Base-by-base conservation (phyloP, 176 grass and related monocot species). In the Olyra latifolia region DNA sequence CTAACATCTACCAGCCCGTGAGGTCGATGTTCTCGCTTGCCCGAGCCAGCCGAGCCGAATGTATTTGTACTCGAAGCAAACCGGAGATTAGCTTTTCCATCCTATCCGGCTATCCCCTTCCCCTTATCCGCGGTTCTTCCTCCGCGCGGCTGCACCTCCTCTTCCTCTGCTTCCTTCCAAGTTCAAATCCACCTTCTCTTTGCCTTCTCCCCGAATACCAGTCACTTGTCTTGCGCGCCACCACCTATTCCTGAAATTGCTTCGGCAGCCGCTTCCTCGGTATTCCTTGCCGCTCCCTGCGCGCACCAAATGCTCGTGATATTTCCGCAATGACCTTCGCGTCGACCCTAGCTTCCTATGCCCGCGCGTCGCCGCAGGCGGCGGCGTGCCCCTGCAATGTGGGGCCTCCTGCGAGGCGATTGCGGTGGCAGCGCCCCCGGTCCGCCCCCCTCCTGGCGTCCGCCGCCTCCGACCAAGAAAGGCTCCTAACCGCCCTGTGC, bases 301-400 rank as follows among this genome's bases (percentile, higher is more conserved):
- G 55, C 72, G 44, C 78, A 8, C 78, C 85, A 90, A 28, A 40
- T 90, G 82, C 82, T 93, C 6, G 90, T 44, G 20, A 64, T 53
- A 89, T 88, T 91, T 84, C 78, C 80, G n/a, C 81, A 83, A 97
- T 93, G 94, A 79, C 86, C 59, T 83, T 87, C 54, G 71, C 80
- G 52, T 83, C 87, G 52, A 30, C 75, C 66, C 60, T 91, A 60
- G 80, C 74, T 0, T 77, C 54, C 49, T 80, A 49, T 74, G 10
- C 89, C 38, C 65, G 78, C 28, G 67, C 90, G 42, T 82, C 81
- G 54, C 39, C 82, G 12, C 28, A 68, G 16, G 66, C 74, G 41
- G 42, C 45, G 6, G 74, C 68, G 42, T 46, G 28, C 61, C 4
- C 44, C 32, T 42, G 35, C 49, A 77, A 30, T 35, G 35, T 38